Percentiles rank a stretch among this genome's conserved stretches.
These are phyloP conservation scores for Calophaca sinica DNA, from an alignment of 306 rosid genomes.

Conservation along the genomic window DNA sequence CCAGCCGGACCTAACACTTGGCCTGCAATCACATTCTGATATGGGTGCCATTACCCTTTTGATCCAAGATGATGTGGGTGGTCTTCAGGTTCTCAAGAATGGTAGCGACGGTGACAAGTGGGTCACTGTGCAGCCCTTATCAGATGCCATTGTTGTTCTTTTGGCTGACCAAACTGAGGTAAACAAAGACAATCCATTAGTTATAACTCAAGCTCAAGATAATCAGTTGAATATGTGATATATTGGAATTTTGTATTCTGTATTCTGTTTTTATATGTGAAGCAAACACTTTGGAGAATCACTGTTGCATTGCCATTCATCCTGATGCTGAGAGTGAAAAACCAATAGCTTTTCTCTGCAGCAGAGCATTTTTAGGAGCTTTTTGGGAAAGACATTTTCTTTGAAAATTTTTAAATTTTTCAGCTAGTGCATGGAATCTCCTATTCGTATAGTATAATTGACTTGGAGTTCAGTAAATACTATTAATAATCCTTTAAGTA, in stretches of 20 bases:
- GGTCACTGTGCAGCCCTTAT: slow-evolving; percentile 70
- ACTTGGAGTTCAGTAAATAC: neutral
- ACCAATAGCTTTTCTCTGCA: neutral
- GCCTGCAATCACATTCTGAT: slow-evolving; percentile 91
- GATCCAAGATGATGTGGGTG: slow-evolving; percentile 86
- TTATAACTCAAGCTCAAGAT: too few relatives aligned
- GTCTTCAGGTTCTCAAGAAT: slow-evolving; percentile 72
- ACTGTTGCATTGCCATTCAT: slow-evolving; percentile 16
- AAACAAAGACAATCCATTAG: neutral
- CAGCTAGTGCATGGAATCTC: neutral
- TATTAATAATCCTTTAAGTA: too few relatives aligned
- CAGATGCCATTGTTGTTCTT: slow-evolving; percentile 79
- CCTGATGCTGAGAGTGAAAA: neutral
- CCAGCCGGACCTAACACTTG: slow-evolving; percentile 86
- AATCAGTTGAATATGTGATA: neutral
- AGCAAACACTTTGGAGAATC: neutral
- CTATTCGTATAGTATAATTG: neutral
- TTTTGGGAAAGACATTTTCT: neutral
- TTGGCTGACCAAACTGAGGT: slow-evolving; percentile 95
- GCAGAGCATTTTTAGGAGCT: neutral
- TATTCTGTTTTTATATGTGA: neutral
- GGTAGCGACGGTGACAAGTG: slow-evolving; percentile 56
- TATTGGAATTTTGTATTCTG: neutral
- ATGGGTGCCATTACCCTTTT: slow-evolving; percentile 79
- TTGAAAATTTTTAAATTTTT: neutral